These are phyloP conservation scores for Eimeria necatrix DNA, from an alignment of 169 alveolate genomes.

Conservation along the genomic window DNA sequence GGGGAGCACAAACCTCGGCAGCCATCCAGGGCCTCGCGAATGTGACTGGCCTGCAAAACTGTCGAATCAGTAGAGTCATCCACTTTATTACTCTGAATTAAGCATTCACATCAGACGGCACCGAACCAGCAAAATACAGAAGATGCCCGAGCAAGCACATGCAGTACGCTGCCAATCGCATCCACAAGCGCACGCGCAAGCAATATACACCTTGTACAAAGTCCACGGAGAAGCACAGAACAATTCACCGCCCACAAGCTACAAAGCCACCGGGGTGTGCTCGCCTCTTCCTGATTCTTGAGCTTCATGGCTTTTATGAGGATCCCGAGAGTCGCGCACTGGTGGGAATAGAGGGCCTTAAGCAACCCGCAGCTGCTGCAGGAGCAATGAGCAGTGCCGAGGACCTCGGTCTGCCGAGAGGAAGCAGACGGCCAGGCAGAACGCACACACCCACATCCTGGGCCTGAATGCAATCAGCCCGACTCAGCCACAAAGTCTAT, in stretches of 20 bases:
- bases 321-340: not conserved
- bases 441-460: not conserved
- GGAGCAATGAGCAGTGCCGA: conserved; percentile 23
- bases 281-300: not conserved
- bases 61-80: not conserved
- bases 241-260: too few species aligned
- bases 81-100: not conserved
- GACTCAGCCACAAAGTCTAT: not conserved
- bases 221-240: too few species aligned
- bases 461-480: not conserved
- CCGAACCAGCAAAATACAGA: not conserved
- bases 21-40: conserved; percentile 45
- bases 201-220: too few species aligned
- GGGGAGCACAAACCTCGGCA: not conserved
- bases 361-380: conserved; percentile 5
- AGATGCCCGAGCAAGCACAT: not conserved
- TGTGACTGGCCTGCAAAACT: not conserved
- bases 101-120: not conserved
- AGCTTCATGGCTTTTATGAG: not conserved
- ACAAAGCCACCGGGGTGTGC: not conserved
- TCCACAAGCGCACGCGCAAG: too few species aligned
- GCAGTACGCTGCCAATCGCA: too few species aligned
- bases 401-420: not conserved
- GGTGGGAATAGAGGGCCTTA: conserved; percentile 35
- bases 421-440: conserved; percentile 44